phyloP scores from a whole-genome alignment of 1,284 basidiomycete genomes.

The Earliella scabrosa region DNA sequence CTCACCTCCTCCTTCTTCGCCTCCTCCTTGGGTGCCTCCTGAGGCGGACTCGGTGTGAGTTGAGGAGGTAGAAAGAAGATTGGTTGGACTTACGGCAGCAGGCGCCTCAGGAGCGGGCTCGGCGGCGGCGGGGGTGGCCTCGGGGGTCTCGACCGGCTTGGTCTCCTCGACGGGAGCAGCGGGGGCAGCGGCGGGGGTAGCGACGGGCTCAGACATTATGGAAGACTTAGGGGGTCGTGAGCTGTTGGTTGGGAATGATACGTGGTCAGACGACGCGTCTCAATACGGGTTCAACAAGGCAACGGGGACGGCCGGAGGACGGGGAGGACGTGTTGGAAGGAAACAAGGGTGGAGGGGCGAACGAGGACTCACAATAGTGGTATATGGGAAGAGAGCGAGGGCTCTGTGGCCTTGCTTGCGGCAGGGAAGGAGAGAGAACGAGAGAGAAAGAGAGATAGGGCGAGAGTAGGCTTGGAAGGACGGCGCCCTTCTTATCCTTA shows the following conservation, averaged over 20 bases:
- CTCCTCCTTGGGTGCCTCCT: constrained; percentile 27
- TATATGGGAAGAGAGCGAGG: constrained; percentile 35
- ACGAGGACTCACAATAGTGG: constrained; percentile 29
- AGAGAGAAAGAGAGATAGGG: constrained; percentile 38
- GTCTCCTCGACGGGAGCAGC: constrained; percentile 52
- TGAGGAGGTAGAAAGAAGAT: background rate
- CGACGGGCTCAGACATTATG: constrained; percentile 80
- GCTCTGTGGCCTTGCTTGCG: constrained; percentile 30
- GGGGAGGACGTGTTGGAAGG: constrained; percentile 6
- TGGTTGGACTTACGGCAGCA: constrained; percentile 18
- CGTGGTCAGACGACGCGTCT: constrained; percentile 28
- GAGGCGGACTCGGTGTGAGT: background rate
- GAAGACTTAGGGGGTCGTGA: constrained; percentile 53
- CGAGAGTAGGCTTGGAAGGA: constrained; percentile 33
- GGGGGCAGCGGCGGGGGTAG: constrained; percentile 38
- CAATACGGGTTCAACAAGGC: constrained; percentile 11
- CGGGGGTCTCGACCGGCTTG: constrained; percentile 45
- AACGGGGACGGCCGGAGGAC: constrained; percentile 11
- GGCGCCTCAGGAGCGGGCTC: constrained; percentile 38
- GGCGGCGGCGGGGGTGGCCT: constrained; percentile 41
- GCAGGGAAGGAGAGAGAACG: constrained; percentile 36
- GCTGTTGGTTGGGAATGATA: constrained; percentile 37
- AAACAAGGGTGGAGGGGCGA: constrained; percentile 27
- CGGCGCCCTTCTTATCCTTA: constrained; percentile 54
- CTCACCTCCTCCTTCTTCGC: constrained; percentile 23